These are phyloP conservation scores for Hyparrhenia diplandra DNA, from an alignment of 176 grass and related monocot species.

Conservation along the genomic window DNA sequence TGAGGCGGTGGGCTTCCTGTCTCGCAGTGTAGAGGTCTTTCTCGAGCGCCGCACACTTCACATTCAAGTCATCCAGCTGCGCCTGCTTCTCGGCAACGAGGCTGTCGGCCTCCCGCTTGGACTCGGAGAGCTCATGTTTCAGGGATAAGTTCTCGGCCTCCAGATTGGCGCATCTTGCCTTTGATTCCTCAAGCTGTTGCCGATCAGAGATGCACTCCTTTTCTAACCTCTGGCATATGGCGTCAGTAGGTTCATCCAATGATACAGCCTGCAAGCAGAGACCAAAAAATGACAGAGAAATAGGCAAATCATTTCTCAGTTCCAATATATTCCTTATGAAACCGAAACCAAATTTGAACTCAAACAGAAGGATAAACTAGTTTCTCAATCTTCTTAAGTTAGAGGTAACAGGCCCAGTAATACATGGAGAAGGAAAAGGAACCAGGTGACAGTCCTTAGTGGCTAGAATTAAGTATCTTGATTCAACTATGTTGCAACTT, in stretches of 20 bases:
- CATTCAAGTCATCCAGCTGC: slow-evolving; percentile 23
- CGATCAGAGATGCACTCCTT: slow-evolving; percentile 35
- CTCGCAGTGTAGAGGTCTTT: slow-evolving; percentile 32
- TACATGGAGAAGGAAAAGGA: neutral
- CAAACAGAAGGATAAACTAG: neutral
- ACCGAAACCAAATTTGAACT: neutral
- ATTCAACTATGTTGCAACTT: neutral
- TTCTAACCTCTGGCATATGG: slow-evolving; percentile 36
- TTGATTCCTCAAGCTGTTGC: slow-evolving; percentile 51
- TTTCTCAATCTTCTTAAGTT: neutral
- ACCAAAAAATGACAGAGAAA: neutral
- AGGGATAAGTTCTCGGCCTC: slow-evolving; percentile 58
- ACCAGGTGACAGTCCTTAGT: neutral
- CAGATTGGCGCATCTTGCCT: slow-evolving; percentile 26
- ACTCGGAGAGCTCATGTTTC: slow-evolving; percentile 27
- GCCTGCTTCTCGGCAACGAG: slow-evolving; percentile 48
- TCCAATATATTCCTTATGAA: neutral
- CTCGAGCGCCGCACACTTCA: slow-evolving; percentile 23
- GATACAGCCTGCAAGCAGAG: slow-evolving; percentile 22
- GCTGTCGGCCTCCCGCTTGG: slow-evolving; percentile 21
- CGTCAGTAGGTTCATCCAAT: slow-evolving; percentile 29
- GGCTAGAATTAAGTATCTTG: neutral
- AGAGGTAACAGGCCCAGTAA: neutral
- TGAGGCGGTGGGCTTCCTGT: slow-evolving; percentile 28
- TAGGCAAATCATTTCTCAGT: neutral